Conservation (phyloP, 257 asterid species). For the Fraxinus quadrangulata region DNA sequence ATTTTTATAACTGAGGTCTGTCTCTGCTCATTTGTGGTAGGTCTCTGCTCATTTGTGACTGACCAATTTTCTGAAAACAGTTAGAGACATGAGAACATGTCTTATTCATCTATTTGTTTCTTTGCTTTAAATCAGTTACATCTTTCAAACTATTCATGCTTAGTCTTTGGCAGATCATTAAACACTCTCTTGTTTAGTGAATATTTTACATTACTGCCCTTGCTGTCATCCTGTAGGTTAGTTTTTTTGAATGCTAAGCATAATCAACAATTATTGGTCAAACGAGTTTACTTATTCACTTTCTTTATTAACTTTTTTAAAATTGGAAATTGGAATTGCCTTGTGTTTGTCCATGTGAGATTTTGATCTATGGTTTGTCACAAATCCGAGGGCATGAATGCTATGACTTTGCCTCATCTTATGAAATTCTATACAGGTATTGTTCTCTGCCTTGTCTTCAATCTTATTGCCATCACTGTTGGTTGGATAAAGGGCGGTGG, state of each 20-base stretch:
- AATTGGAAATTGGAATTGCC: slow-evolving; percentile 11
- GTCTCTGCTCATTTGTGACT: neutral
- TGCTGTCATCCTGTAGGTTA: neutral
- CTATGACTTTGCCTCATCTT: neutral
- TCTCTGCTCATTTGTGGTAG: neutral
- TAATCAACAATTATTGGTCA: slow-evolving; percentile 9
- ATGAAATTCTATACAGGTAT: slow-evolving; percentile 59
- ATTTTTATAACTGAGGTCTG: neutral
- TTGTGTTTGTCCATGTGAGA: slow-evolving; percentile 2
- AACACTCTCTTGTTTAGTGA: slow-evolving; percentile 8
- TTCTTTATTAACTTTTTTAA: neutral
- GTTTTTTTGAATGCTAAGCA: slow-evolving; percentile 7
- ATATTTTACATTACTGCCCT: neutral
- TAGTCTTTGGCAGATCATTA: slow-evolving; percentile 14
- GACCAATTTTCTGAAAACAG: neutral
- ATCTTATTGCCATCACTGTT: slow-evolving; percentile 73
- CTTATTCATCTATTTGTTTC: neutral
- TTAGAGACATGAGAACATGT: neutral
- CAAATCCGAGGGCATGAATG: neutral
- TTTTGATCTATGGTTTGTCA: slow-evolving; percentile 8
- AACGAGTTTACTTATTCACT: slow-evolving; percentile 3
- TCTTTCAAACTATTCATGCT: slow-evolving; percentile 12
- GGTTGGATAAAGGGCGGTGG: slow-evolving; percentile 97
- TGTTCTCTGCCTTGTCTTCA: slow-evolving; percentile 85
- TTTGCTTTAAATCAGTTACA: neutral